These are phyloP conservation scores for Sporisorium sorghi DNA, from an alignment of 1,284 basidiomycete species.

Conservation along the genomic window DNA sequence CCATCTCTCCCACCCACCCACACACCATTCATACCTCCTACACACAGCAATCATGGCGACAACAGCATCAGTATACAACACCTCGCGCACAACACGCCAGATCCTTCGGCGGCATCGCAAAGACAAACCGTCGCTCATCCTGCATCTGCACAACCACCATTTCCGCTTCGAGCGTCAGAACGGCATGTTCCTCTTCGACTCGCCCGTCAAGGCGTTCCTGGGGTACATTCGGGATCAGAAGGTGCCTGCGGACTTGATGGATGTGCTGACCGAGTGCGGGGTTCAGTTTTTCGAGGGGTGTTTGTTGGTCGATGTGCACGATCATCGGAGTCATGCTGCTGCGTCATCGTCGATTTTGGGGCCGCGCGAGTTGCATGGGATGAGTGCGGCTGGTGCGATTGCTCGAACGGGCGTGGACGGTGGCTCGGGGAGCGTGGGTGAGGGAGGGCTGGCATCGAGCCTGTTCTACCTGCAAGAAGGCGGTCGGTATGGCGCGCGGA, in stretches of 20 bases:
- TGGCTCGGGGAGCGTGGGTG: background rate
- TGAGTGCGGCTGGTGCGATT: slow-evolving; percentile 14
- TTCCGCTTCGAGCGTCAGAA: slow-evolving; percentile 67
- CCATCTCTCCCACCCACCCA: too few species aligned
- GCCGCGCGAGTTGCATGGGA: slow-evolving; percentile 27
- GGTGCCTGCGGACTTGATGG: slow-evolving; percentile 62
- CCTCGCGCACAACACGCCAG: slow-evolving; percentile 64
- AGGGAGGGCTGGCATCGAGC: slow-evolving; percentile 32
- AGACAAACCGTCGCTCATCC: slow-evolving; percentile 60
- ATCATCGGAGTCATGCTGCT: slow-evolving; percentile 56
- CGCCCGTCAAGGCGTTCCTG: slow-evolving; percentile 63
- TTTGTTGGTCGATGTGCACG: slow-evolving; percentile 65
- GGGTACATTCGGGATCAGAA: slow-evolving; percentile 62
- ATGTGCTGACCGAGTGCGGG: slow-evolving; percentile 59
- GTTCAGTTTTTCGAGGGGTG: slow-evolving; percentile 67
- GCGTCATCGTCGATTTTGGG: slow-evolving; percentile 16
- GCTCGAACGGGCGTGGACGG: background rate
- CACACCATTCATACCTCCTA: background rate
- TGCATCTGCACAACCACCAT: slow-evolving; percentile 63
- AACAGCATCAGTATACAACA: slow-evolving; percentile 66
- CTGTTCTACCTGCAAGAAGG: slow-evolving; percentile 59
- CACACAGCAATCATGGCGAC: slow-evolving; percentile 57
- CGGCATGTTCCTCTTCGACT: slow-evolving; percentile 64
- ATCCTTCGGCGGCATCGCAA: slow-evolving; percentile 64
- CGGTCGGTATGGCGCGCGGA: slow-evolving; percentile 48